Conservation (phyloP, 1,284 basidiomycete species). For the Fomitopsis schrenkii region DNA sequence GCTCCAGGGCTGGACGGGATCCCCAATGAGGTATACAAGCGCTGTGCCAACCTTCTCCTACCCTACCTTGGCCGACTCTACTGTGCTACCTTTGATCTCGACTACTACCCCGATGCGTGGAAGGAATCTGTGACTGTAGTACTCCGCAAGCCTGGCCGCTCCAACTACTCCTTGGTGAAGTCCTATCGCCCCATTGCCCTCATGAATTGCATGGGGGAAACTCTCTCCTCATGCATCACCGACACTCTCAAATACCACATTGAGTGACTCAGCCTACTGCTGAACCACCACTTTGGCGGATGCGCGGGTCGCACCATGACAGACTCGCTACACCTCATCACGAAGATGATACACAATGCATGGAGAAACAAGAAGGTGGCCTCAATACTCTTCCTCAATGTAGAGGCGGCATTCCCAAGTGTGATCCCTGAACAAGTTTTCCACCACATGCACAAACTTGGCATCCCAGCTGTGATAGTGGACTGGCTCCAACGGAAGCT, state of each 20-base stretch:
- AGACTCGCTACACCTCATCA: conserved; percentile 33
- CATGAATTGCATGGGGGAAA: conserved; percentile 32
- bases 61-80: conserved; percentile 26
- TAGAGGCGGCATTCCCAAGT: not conserved
- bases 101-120: conserved; percentile 30
- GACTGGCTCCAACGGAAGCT: conserved; percentile 23
- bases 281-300: conserved; percentile 31
- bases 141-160: conserved; percentile 34
- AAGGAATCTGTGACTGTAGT: conserved; percentile 29
- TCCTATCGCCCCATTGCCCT: conserved; percentile 39
- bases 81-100: conserved; percentile 21
- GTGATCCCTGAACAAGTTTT: too few species aligned
- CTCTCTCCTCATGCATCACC: conserved; percentile 25
- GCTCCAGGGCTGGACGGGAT: conserved; percentile 29
- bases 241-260: conserved; percentile 12
- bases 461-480: conserved; percentile 23
- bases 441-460: not conserved
- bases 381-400: conserved; percentile 21
- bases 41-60: conserved; percentile 22
- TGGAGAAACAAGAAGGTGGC: conserved; percentile 31
- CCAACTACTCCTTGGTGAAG: conserved; percentile 30
- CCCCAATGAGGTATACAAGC: conserved; percentile 19
- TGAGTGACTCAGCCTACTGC: conserved; percentile 13
- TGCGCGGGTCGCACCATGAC: conserved; percentile 30
- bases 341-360: conserved; percentile 27